phyloP scores from a whole-genome alignment of 2,329 filamentous ascomycete genomes.

The Aspergillus melleus region DNA sequence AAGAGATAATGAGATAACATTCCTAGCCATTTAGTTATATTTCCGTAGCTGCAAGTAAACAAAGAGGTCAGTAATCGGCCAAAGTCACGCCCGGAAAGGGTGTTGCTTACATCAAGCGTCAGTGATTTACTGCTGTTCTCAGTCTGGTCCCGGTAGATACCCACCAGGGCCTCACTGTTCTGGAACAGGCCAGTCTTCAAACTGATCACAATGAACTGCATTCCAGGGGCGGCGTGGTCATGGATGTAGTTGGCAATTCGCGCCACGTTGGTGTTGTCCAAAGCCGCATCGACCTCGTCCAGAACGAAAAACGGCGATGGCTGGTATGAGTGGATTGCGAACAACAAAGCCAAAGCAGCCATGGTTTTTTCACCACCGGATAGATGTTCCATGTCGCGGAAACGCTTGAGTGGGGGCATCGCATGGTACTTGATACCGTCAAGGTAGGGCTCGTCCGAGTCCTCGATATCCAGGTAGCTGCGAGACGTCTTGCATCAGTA shows the following conservation, averaged over 20 bases:
- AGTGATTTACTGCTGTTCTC: slow-evolving; percentile 89
- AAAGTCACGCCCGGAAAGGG: not conserved
- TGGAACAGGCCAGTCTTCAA: slow-evolving; percentile 95
- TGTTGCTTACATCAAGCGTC: slow-evolving; percentile 83
- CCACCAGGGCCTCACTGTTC: slow-evolving; percentile 91
- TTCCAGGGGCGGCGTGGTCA: slow-evolving; percentile 90
- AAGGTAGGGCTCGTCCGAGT: slow-evolving; percentile 93
- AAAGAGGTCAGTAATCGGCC: slow-evolving; percentile 13
- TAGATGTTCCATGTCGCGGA: slow-evolving; percentile 98
- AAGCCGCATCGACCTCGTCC: slow-evolving; percentile 94
- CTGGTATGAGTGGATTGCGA: slow-evolving; percentile 95
- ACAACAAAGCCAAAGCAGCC: slow-evolving; percentile 92
- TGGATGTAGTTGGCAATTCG: slow-evolving; percentile 96
- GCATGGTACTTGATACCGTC: slow-evolving; percentile 97
- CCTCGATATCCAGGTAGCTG: slow-evolving; percentile 86
- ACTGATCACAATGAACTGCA: slow-evolving; percentile 99
- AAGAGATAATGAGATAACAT: not conserved
- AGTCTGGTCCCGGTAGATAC: slow-evolving; percentile 91
- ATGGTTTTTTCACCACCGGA: slow-evolving; percentile 99
- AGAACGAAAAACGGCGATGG: slow-evolving; percentile 96
- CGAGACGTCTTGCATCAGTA: slow-evolving; percentile 11
- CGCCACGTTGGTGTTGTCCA: slow-evolving; percentile 97
- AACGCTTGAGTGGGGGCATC: slow-evolving; percentile 97
- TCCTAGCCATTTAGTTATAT: slow-evolving; percentile 27
- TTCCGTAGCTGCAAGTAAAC: slow-evolving; percentile 32